Evolutionary conservation across 2,329 filamentous ascomycete species (phyloP), one percentile per base, ranked within the genome.

Genomic region (Paecilomyces sp.): DNA sequence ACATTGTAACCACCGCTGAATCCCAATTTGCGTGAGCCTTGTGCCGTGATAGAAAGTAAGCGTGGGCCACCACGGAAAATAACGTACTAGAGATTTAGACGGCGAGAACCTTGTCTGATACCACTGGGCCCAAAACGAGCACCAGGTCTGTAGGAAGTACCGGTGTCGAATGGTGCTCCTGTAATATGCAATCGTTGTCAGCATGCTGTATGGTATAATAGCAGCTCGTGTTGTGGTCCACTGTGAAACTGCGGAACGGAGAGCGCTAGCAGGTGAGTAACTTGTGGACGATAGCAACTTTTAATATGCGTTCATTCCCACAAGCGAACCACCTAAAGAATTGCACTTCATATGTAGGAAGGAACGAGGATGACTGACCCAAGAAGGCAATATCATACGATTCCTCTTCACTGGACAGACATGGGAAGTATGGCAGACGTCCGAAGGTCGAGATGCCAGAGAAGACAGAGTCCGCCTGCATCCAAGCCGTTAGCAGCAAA

Each of bases 391-490:
- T 92, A 65, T 95, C 91, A 67, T 89, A 95, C 68, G 87, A 85
- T 64, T 88, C 86, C 28, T 85, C 82, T 50, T 85, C 81, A 62
- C 83, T 87, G n/a, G 84, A 80, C 3, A 95, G 80, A 71, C 91
- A 95, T 2, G 89, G 89, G 60, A 83, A 84, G 75, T 95, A 94
- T 5, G 87, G 86, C 51, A 94, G 78, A 56, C 90, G 86, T 11
- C 90, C 91, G 70, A 94, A 94, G 7, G 91, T 95, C 0, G 88
- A 89, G 69, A 95, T 94, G 30, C 91, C 91, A 1, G 89, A 93
- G 76, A 94, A 95, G 60, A 94, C 90, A 0, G 90, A 92, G 73
- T 95, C 90, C 61, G 90, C 90, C 88, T 92, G 12, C 13, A 6
- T 24, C 60, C 36, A 52, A 22, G 58, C 41, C 36, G 51, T 57